Evolutionary conservation across 495 filamentous ascomycete species (phyloP).

Genomic region (Neurospora tetraspora): DNA sequence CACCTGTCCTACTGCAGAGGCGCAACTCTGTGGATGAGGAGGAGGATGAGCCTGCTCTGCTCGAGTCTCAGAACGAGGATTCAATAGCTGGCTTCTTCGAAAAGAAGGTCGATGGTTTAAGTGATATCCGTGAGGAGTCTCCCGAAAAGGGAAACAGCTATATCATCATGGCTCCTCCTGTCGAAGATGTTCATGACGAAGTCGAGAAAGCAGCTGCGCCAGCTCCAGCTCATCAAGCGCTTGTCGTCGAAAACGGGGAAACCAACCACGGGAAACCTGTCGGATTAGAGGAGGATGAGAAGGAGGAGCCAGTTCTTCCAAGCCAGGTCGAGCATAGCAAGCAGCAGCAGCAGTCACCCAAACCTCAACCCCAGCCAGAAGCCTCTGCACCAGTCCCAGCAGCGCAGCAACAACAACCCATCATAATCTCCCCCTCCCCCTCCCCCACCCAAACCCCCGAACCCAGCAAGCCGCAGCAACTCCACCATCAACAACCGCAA

Average conservation of each 20-base stretch:
- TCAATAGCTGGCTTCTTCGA: background rate
- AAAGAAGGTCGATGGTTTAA: background rate
- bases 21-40: background rate
- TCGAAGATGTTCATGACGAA: background rate
- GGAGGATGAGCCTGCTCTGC: background rate
- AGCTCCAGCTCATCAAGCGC: background rate
- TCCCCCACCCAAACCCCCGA: background rate
- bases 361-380: constrained; percentile 1
- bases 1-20: background rate
- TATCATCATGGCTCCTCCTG: background rate
- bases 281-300: background rate
- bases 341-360: background rate
- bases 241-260: background rate
- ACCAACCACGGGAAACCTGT: background rate
- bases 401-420: background rate
- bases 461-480: background rate
- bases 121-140: background rate
- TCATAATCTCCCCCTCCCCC: background rate
- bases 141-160: background rate
- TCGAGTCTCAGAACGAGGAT: background rate
- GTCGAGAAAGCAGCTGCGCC: background rate
- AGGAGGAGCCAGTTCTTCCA: background rate
- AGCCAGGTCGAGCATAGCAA: background rate
- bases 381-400: background rate
- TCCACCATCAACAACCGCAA: background rate